phyloP scores from a whole-genome alignment of 2,329 filamentous ascomycete genomes.

The Fusarium verrucosum region DNA sequence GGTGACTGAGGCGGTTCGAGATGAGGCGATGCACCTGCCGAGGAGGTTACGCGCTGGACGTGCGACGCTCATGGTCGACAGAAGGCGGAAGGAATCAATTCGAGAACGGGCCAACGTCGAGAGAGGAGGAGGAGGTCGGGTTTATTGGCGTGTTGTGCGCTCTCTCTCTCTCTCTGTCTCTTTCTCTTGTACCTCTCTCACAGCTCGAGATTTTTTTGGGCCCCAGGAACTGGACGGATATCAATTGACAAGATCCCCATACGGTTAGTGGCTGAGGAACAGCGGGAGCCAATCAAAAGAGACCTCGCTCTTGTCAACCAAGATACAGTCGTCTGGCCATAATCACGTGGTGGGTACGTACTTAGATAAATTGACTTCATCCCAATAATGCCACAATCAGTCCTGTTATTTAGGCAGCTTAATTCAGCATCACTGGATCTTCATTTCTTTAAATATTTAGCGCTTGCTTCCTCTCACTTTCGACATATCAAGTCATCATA shows the following conservation, averaged over 20 bases:
- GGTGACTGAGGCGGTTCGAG: slow-evolving; percentile 36
- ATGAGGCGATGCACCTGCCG: slow-evolving; percentile 58
- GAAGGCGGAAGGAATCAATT: slow-evolving; percentile 14
- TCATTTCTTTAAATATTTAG: neutral
- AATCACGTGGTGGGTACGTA: too few species aligned
- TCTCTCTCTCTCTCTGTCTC: slow-evolving; percentile 15
- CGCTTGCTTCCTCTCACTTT: neutral
- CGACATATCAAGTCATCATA: neutral
- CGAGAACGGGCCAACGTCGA: neutral
- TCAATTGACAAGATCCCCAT: slow-evolving; percentile 41
- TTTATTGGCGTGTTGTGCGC: slow-evolving; percentile 17
- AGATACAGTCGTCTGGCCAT: too few species aligned
- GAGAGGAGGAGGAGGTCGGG: neutral
- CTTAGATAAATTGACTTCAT: too few species aligned
- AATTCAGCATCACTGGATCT: neutral
- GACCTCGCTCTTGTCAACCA: neutral
- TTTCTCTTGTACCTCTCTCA: slow-evolving; percentile 33
- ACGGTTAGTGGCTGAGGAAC: slow-evolving; percentile 18
- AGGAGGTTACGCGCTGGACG: slow-evolving; percentile 64
- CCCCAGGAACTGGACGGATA: slow-evolving; percentile 35
- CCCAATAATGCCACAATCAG: too few species aligned
- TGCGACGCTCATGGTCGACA: slow-evolving; percentile 63
- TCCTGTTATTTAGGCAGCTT: neutral
- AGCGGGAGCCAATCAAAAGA: slow-evolving; percentile 29
- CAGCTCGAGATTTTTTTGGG: slow-evolving; percentile 49